Base-by-base conservation (phyloP, 441 rosid species). In the Jatropha multifida region DNA sequence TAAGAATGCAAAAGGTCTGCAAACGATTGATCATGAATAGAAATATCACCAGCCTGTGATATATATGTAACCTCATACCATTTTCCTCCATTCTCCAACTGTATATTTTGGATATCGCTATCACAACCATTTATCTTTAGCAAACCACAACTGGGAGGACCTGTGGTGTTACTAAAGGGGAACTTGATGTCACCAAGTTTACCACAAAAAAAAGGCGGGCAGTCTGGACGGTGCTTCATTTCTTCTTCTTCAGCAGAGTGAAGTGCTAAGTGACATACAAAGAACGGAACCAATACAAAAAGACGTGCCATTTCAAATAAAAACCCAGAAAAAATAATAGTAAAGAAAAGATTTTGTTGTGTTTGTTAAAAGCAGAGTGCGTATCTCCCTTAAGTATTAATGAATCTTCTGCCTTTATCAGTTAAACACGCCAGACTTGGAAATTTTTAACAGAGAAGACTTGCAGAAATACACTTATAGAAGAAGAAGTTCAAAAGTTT, bases 11-110 rank as follows among this genome's bases (percentile, higher is more conserved):
- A 70, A 71, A 60, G 68, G n/a, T 75, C 18, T 42, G 66, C 46
- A 61, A 83, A 80, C 44, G 42, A 64, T 13, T 60, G 73, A 15
- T 86, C 86, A 4, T 76, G 67, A 61, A 85, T 75, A 8, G 9
- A 66, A 17, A 84, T 70, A 5, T 73, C 13, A 13, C 38, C 6
- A 1, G 52, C 66, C 68, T 65, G 69, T 23, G 46, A 26, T 40
- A 76, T 63, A 13, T 15, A 51, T 15, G 2, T 10, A 64, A 70
- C 41, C 26, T 40, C n/a, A 52, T 42, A 69, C 78, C 62, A 70
- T n/a, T 37, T 76, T 44, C 65, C 79, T 15, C 27, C 44, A 18
- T n/a, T 62, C 8, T 41, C 59, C 56, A 70, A 54, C 10, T 76
- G 71, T 56, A 76, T 70, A 20, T 17, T 71, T 48, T 76, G 70